Evolutionary conservation across 768 basidiomycete genomes (phyloP).

Genomic region (Fibroporia radiculosa): DNA sequence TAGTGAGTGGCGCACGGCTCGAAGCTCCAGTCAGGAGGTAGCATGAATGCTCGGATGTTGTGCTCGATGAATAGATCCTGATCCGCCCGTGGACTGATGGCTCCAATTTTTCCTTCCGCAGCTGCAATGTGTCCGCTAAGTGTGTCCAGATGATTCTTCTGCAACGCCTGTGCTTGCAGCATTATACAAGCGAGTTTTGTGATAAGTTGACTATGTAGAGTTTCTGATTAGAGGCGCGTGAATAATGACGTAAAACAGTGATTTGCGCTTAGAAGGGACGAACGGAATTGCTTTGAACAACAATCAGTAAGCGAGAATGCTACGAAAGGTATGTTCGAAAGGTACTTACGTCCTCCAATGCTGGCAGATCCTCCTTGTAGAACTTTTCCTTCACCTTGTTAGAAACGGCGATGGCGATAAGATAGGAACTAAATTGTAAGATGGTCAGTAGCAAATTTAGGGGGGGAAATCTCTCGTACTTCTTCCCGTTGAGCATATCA

Average conservation of each 20-base stretch:
- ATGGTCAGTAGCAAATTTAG: not conserved
- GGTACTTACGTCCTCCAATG: conserved; percentile 59
- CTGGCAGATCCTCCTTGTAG: conserved; percentile 61
- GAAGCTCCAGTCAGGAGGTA: conserved; percentile 63
- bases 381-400: conserved; percentile 66
- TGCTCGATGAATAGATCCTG: conserved; percentile 66
- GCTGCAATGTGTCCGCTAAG: conserved; percentile 43
- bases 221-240: conserved; percentile 37
- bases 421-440: conserved; percentile 53
- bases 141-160: conserved; percentile 48
- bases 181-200: conserved; percentile 48
- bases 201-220: conserved; percentile 59
- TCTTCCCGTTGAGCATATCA: conserved; percentile 79
- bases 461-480: conserved; percentile 34
- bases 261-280: conserved; percentile 16
- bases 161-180: conserved; percentile 50
- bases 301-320: conserved; percentile 5
- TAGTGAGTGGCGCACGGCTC: conserved; percentile 71
- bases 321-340: not conserved
- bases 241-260: not conserved
- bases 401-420: conserved; percentile 62
- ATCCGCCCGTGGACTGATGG: conserved; percentile 52
- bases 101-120: conserved; percentile 40
- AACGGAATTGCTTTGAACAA: conserved; percentile 59
- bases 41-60: conserved; percentile 58